Percentiles rank a stretch among this genome's conserved stretches.
Conservation (phyloP, 352 stramenopile genomes). For the Phytophthora syringae region DNA sequence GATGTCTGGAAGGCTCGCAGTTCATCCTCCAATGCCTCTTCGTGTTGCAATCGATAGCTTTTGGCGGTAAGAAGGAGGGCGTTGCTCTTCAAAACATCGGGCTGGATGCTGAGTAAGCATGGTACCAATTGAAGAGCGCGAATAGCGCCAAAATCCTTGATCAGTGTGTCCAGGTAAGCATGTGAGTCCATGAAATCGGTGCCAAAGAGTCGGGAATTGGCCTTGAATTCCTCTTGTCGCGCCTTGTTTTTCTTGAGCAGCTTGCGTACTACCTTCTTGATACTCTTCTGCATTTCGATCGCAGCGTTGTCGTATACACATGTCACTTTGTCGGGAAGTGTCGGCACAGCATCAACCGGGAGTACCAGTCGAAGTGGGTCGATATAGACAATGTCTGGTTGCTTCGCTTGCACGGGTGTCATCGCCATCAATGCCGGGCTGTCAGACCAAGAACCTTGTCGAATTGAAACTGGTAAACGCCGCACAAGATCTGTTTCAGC, state of each 20-base stretch:
- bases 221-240: constrained; percentile 81
- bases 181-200: constrained; percentile 82
- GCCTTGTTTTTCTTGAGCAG: constrained; percentile 64
- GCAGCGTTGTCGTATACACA: constrained; percentile 71
- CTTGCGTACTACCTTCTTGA: constrained; percentile 77
- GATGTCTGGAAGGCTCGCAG: constrained; percentile 23
- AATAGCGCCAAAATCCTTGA: constrained; percentile 61
- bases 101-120: constrained; percentile 70
- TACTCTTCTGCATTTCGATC: constrained; percentile 71
- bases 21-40: constrained; percentile 45
- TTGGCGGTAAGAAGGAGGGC: constrained; percentile 57
- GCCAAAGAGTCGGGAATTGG: constrained; percentile 76
- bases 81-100: constrained; percentile 62
- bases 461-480: background rate
- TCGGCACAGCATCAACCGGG: constrained; percentile 51
- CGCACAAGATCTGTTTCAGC: background rate
- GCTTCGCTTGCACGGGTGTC: background rate
- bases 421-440: background rate
- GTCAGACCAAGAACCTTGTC: background rate
- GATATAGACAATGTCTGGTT: constrained; percentile 19
- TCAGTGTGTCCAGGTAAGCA: constrained; percentile 73
- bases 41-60: constrained; percentile 56
- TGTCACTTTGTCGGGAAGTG: constrained; percentile 55
- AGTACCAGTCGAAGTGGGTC: constrained; percentile 63
- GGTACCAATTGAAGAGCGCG: constrained; percentile 69